Evolutionary conservation across 2,329 filamentous ascomycete species (phyloP).

Genomic region (Botryotinia globosa): DNA sequence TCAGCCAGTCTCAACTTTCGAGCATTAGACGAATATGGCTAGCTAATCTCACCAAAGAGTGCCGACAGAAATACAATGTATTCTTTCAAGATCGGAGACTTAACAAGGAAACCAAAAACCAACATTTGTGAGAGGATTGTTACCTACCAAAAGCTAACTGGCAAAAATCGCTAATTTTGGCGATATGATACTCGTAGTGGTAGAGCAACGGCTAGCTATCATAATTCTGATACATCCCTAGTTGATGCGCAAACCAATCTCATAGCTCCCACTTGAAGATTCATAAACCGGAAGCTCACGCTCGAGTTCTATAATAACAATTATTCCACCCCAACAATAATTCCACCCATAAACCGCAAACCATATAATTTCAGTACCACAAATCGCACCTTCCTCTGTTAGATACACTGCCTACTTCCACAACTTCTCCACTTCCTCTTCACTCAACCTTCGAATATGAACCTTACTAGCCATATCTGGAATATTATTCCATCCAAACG

Average conservation of each 20-base stretch:
- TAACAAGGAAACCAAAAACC: neutral
- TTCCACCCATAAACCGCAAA: neutral
- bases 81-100: neutral
- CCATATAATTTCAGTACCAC: neutral
- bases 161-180: neutral
- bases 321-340: fast-evolving
- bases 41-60: neutral
- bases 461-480: conserved; percentile 17
- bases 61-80: neutral
- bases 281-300: neutral
- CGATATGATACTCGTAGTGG: neutral
- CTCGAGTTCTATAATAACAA: neutral
- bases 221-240: neutral
- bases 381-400: neutral
- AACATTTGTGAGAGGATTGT: neutral
- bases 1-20: neutral
- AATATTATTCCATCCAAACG: conserved; percentile 16
- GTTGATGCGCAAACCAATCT: neutral
- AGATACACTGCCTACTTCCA: neutral
- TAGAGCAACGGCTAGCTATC: neutral
- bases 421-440: neutral
- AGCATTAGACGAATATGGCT: neutral
- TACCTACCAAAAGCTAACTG: neutral
- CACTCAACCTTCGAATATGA: neutral
- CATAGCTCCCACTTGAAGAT: neutral